Percentiles rank a stretch among this genome's conserved stretches.
Conservation (phyloP, 228 moss, liverwort and hornwort genomes). For the Sphagnum fallax region DNA sequence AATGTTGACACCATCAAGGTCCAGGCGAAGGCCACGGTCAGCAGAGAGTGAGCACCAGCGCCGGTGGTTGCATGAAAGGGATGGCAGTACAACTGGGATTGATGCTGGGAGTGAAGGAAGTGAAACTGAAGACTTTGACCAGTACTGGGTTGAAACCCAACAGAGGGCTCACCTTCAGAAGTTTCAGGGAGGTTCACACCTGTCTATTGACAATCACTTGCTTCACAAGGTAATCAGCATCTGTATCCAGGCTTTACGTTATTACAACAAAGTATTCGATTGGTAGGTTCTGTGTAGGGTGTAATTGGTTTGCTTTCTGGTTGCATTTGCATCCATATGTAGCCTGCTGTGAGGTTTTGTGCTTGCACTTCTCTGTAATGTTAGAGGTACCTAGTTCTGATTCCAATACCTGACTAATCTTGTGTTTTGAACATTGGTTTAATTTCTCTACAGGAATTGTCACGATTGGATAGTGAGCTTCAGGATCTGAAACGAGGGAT, state of each 20-base stretch:
- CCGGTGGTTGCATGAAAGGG: slow-evolving; percentile 33
- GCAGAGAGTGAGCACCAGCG: slow-evolving; percentile 53
- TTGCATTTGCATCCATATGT: neutral
- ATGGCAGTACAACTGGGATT: slow-evolving; percentile 23
- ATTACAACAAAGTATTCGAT: neutral
- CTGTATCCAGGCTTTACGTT: neutral
- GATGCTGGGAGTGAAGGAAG: slow-evolving; percentile 55
- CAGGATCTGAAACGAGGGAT: slow-evolving; percentile 40
- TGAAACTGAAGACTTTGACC: slow-evolving; percentile 33
- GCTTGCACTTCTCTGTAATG: neutral
- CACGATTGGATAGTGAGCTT: slow-evolving; percentile 35
- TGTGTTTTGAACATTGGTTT: neutral
- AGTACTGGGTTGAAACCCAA: slow-evolving; percentile 11
- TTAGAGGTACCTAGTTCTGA: neutral
- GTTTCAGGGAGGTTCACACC: slow-evolving; percentile 24
- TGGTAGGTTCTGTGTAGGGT: neutral
- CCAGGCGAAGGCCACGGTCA: slow-evolving; percentile 61
- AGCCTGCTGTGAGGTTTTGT: neutral
- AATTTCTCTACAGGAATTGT: slow-evolving; percentile 28
- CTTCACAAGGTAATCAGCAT: slow-evolving; percentile 26
- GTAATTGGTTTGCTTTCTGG: neutral
- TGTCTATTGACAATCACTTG: slow-evolving; percentile 23
- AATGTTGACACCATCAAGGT: slow-evolving; percentile 34
- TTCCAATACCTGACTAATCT: neutral
- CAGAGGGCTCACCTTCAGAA: slow-evolving; percentile 18